Evolutionary conservation across 1,284 basidiomycete species (phyloP), one percentile per base, ranked within the genome.

Genomic region (Caloboletus firmus): DNA sequence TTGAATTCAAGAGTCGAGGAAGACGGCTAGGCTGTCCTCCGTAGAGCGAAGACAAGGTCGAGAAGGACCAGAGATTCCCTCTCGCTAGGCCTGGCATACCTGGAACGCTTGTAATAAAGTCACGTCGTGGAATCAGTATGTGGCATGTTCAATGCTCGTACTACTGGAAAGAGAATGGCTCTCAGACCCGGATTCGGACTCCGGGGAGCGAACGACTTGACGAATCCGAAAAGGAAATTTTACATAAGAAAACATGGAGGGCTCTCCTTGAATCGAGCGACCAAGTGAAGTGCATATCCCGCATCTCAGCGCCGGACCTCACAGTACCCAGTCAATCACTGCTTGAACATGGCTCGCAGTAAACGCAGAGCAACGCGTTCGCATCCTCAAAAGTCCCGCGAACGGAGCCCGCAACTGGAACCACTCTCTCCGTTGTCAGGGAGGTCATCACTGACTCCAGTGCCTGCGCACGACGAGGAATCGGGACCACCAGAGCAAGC

Each of bases 361-460:
- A 70, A 59, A 67, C 71, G 68, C 41, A 68, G 68, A 54, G 39
- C 54, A 42, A 70, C 68, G 49, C 70, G 68, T 35, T 67, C 58
- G 24, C 65, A 44, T 42, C 20, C 63, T 30, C 71, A 63, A 55
- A 67, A 72, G 49, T 55, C 59, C 3, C 67, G 45, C 44, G 69
- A 72, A 48, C 62, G 45, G n/a, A 69, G 52, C 18, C 65, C 68
- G 15, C 58, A 57, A 17, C 44, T 58, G 28, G 68, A 69, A 17
- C 52, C 69, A 10, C 67, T 69, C 39, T 63, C 67, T 2, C 69
- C 67, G 34, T 39, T 69, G 55, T 69, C 67, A 17, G 62, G 59
- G 17, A 62, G 68, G 49, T 72, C 67, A 32, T 69, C 67, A 9
- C 51, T 69, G 31, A 69, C 67, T 17, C 67, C 67, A 10, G 52